Evolutionary conservation across 2,329 filamentous ascomycete species (phyloP).

Genomic region (Phaeosphaeriaceae sp.): DNA sequence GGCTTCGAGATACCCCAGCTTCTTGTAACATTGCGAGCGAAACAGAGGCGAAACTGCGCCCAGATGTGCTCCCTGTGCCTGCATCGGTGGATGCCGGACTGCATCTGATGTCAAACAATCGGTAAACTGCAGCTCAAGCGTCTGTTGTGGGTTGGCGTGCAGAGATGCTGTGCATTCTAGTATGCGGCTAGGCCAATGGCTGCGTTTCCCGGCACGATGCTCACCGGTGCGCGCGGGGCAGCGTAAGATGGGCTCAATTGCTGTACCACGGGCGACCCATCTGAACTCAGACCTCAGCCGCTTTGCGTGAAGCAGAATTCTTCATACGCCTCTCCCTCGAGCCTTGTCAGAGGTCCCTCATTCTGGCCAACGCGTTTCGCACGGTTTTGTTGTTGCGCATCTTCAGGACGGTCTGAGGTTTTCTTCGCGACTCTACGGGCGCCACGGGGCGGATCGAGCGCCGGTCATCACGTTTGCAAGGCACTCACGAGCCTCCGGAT

Average conservation of each 20-base stretch:
- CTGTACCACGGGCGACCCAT: conserved; percentile 28
- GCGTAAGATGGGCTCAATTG: conserved; percentile 36
- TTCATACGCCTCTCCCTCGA: conserved; percentile 42
- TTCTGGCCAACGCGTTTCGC: conserved; percentile 27
- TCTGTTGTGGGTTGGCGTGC: conserved; percentile 38
- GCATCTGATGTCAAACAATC: conserved; percentile 23
- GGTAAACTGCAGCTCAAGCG: conserved; percentile 26
- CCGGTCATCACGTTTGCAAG: conserved; percentile 28
- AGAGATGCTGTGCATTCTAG: conserved; percentile 34
- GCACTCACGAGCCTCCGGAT: conserved; percentile 37
- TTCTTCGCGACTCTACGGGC: conserved; percentile 27
- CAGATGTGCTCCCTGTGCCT: conserved; percentile 1
- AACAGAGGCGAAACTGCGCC: neutral
- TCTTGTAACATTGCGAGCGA: neutral
- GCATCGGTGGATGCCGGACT: conserved; percentile 17
- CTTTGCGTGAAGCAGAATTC: conserved; percentile 27
- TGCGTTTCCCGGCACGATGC: conserved; percentile 32
- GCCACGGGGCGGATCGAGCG: conserved; percentile 31
- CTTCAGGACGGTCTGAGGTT: conserved; percentile 27
- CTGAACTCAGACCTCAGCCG: conserved; percentile 37
- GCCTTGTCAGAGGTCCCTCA: conserved; percentile 31
- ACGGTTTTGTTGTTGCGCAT: conserved; percentile 29
- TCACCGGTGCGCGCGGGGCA: conserved; percentile 48
- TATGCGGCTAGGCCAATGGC: conserved; percentile 44
- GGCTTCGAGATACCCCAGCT: conserved; percentile 19